Conservation (phyloP, 495 filamentous ascomycete species). For the Niebla homalea region DNA sequence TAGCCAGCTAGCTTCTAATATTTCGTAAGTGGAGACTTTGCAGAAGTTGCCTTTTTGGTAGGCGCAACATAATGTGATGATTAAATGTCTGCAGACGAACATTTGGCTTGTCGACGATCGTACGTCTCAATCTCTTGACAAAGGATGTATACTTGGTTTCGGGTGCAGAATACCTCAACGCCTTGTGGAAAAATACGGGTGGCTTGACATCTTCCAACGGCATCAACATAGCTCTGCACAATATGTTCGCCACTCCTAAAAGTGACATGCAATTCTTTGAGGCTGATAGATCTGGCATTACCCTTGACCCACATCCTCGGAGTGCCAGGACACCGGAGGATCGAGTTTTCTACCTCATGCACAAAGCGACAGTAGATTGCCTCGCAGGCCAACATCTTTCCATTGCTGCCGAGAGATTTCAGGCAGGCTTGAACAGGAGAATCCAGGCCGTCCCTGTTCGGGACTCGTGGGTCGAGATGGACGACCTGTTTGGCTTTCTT, state of each 20-base stretch:
- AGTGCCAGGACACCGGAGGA: not conserved
- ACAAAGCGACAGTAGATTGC: not conserved
- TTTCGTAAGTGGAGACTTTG: too few relatives aligned
- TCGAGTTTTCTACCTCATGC: not conserved
- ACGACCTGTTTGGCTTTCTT: not conserved
- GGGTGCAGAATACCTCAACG: not conserved
- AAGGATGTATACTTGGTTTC: not conserved
- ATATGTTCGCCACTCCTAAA: not conserved
- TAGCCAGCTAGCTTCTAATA: too few relatives aligned
- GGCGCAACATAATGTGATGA: too few relatives aligned
- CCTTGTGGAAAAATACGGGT: not conserved
- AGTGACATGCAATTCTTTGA: not conserved
- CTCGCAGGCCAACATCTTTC: not conserved
- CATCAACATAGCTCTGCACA: not conserved
- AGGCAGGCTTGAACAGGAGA: not conserved
- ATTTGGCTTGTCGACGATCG: too few relatives aligned
- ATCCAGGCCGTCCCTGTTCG: not conserved
- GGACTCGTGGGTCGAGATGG: not conserved
- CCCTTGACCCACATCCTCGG: not conserved
- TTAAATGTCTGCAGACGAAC: too few relatives aligned
- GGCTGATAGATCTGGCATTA: not conserved
- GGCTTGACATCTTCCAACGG: not conserved
- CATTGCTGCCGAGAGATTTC: not conserved
- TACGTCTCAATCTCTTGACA: not conserved
- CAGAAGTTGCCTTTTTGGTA: too few relatives aligned